Evolutionary conservation across 1,284 basidiomycete genomes (phyloP).

Genomic region (Cryptococcus wingfieldii): DNA sequence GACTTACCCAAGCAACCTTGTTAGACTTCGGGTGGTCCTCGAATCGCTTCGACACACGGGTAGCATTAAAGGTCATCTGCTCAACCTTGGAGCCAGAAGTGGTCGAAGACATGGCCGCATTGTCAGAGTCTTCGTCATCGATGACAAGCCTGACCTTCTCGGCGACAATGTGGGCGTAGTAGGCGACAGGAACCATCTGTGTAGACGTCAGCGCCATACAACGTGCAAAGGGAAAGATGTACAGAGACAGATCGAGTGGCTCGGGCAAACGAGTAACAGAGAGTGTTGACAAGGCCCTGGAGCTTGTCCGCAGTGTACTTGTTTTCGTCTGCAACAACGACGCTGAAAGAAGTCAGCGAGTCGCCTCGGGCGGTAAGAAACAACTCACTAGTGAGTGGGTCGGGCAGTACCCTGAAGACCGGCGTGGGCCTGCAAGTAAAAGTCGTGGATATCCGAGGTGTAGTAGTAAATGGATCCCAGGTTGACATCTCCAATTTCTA

Average conservation of each 20-base stretch:
- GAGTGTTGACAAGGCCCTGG: slow-evolving; percentile 43
- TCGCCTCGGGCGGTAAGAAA: not conserved
- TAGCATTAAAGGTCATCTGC: slow-evolving; percentile 16
- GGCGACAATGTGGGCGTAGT: slow-evolving; percentile 44
- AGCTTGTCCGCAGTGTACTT: slow-evolving; percentile 43
- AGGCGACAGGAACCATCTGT: not conserved
- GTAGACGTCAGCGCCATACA: not conserved
- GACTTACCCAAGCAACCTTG: slow-evolving; percentile 21
- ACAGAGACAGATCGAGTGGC: slow-evolving; percentile 50
- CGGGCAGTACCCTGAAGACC: slow-evolving; percentile 48
- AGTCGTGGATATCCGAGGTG: slow-evolving; percentile 23
- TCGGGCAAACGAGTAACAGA: slow-evolving; percentile 49
- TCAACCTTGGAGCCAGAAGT: slow-evolving; percentile 1
- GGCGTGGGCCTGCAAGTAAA: slow-evolving; percentile 46
- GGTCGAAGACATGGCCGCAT: slow-evolving; percentile 8
- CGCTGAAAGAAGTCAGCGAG: slow-evolving; percentile 4
- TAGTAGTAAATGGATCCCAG: too few relatives aligned
- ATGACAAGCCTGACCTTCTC: slow-evolving; percentile 47
- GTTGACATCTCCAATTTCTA: too few relatives aligned
- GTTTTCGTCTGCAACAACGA: slow-evolving; percentile 37
- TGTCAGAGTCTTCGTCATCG: slow-evolving; percentile 32
- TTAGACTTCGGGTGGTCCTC: slow-evolving; percentile 14
- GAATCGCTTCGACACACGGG: slow-evolving; percentile 14
- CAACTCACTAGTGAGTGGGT: slow-evolving; percentile 48
- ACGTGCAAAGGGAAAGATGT: slow-evolving; percentile 17